Percentiles rank a stretch among this genome's conserved stretches.
These are phyloP conservation scores for Austroboletus niveus DNA, from an alignment of 1,284 basidiomycete genomes.

Conservation along the genomic window DNA sequence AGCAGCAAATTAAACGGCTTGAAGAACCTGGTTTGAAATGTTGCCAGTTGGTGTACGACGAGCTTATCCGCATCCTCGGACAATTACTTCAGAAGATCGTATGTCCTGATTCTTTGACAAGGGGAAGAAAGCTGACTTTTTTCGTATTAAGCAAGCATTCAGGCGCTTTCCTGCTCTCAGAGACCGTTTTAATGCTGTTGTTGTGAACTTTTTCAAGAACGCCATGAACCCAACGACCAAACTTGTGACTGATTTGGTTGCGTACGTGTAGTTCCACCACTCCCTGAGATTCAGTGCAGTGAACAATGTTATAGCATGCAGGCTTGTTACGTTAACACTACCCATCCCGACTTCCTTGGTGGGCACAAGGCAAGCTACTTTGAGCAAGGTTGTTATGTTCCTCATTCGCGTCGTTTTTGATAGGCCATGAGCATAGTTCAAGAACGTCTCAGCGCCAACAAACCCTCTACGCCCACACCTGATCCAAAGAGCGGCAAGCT, in stretches of 20 bases:
- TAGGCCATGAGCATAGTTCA: conserved; percentile 89
- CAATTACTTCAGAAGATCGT: conserved; percentile 90
- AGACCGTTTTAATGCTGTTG: conserved; percentile 92
- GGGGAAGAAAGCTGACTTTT: conserved; percentile 3
- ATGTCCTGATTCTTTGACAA: conserved; percentile 34
- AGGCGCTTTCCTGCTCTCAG: conserved; percentile 91
- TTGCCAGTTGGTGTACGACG: conserved; percentile 93
- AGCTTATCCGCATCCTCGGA: conserved; percentile 91
- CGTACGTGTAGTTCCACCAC: conserved; percentile 45
- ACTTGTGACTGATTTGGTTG: conserved; percentile 89
- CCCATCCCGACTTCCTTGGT: conserved; percentile 96
- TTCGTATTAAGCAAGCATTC: conserved; percentile 76
- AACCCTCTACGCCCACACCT: conserved; percentile 55
- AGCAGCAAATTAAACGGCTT: conserved; percentile 95
- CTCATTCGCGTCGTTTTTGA: conserved; percentile 6
- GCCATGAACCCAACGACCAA: conserved; percentile 94
- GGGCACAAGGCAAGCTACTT: conserved; percentile 73
- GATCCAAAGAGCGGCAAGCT: conserved; percentile 75
- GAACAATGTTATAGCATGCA: conserved; percentile 70
- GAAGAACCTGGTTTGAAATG: conserved; percentile 95
- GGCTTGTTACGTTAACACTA: conserved; percentile 98
- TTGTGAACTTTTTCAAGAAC: conserved; percentile 95
- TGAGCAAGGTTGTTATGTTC: background rate
- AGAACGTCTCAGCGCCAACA: conserved; percentile 80
- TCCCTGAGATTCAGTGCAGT: background rate